Evolutionary conservation across 495 filamentous ascomycete genomes (phyloP).

Genomic region (Poronia punctata): DNA sequence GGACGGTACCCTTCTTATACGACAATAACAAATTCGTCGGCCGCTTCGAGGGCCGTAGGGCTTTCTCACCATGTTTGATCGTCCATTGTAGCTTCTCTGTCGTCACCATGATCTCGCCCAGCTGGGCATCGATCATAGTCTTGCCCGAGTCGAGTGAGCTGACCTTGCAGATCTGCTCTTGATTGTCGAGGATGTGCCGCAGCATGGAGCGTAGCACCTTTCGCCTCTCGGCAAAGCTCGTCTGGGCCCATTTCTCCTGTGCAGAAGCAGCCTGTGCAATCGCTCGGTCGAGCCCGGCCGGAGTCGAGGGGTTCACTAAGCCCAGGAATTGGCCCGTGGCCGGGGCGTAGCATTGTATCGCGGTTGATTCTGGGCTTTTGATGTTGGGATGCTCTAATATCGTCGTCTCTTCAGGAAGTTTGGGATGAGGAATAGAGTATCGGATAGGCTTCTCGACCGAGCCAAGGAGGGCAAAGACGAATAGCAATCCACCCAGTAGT

Average conservation of each 20-base stretch:
- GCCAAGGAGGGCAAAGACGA: constrained; percentile 23
- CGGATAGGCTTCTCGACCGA: constrained; percentile 27
- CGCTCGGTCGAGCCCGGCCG: constrained; percentile 72
- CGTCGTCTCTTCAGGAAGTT: constrained; percentile 42
- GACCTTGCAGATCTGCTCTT: constrained; percentile 75
- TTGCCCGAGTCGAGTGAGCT: constrained; percentile 97
- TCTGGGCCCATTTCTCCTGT: constrained; percentile 73
- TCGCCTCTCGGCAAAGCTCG: constrained; percentile 69
- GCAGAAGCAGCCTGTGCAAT: constrained; percentile 66
- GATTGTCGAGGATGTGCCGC: constrained; percentile 80
- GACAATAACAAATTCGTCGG: constrained; percentile 85
- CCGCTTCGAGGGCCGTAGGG: constrained; percentile 61
- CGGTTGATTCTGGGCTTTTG: constrained; percentile 48
- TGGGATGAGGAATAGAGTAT: constrained; percentile 34
- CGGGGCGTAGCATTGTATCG: constrained; percentile 82
- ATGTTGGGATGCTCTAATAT: constrained; percentile 56
- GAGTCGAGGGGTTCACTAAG: constrained; percentile 67
- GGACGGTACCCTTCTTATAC: constrained; percentile 89
- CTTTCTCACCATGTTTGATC: constrained; percentile 80
- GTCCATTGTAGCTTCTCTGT: constrained; percentile 93
- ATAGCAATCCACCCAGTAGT: constrained; percentile 17
- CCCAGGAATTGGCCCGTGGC: constrained; percentile 82
- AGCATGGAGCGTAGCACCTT: constrained; percentile 76
- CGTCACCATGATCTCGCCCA: constrained; percentile 92
- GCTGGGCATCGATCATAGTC: constrained; percentile 83